Evolutionary conservation across 2,329 filamentous ascomycete genomes (phyloP).

Genomic region (Madurella fahalii): DNA sequence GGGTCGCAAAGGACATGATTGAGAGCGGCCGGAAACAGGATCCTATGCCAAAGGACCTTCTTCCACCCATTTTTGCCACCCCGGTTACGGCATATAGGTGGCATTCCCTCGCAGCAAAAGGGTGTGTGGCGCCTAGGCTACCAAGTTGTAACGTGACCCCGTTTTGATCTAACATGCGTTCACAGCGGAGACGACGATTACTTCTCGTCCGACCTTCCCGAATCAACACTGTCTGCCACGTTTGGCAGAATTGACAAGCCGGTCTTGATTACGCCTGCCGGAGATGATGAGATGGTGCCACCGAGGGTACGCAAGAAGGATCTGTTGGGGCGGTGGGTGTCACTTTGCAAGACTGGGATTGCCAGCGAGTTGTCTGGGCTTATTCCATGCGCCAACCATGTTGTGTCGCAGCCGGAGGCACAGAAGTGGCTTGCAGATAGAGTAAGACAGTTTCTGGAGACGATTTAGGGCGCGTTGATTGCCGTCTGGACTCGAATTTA

Average conservation of each 20-base stretch:
- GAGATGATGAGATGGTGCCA: constrained; percentile 62
- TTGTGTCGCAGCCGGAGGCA: constrained; percentile 29
- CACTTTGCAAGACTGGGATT: constrained; percentile 36
- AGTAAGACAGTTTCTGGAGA: constrained; percentile 42
- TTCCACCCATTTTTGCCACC: constrained; percentile 35
- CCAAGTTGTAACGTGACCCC: not conserved
- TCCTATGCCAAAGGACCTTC: constrained; percentile 46
- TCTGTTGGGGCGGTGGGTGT: constrained; percentile 55
- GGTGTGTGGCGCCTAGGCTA: constrained; percentile 37
- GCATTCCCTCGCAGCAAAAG: constrained; percentile 45
- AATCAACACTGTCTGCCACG: constrained; percentile 52
- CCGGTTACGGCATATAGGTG: constrained; percentile 52
- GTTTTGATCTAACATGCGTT: not conserved
- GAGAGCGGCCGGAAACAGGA: constrained; percentile 50
- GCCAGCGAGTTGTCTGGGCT: constrained; percentile 48
- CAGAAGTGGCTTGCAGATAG: constrained; percentile 46
- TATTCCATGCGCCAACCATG: constrained; percentile 49
- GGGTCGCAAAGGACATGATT: constrained; percentile 52
- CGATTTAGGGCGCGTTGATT: not conserved
- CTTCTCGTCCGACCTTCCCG: constrained; percentile 70
- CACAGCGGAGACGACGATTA: constrained; percentile 73
- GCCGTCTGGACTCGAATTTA: too few species aligned
- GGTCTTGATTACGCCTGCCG: constrained; percentile 61
- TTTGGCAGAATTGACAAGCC: constrained; percentile 62
- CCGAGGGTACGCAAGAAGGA: constrained; percentile 52